Conservation (phyloP, 1,284 basidiomycete genomes). For the Athelia psychrophila region DNA sequence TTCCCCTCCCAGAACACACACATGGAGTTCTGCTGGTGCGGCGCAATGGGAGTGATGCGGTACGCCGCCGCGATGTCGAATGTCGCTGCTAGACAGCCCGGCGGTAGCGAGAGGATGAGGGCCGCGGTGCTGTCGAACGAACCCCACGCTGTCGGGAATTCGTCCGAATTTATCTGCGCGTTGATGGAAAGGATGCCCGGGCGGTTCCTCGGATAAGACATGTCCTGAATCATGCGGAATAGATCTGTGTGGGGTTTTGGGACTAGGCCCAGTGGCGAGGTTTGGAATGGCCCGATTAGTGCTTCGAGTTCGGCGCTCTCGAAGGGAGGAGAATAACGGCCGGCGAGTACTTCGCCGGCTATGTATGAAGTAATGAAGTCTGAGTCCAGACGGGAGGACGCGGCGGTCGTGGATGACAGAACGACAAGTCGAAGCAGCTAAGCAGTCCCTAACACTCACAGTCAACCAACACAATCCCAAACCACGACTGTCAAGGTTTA, state of each 20-base stretch:
- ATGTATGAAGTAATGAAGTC: slow-evolving; percentile 27
- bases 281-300: slow-evolving; percentile 33
- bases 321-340: slow-evolving; percentile 30
- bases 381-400: slow-evolving; percentile 19
- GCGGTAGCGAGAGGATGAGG: slow-evolving; percentile 23
- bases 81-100: slow-evolving; percentile 27
- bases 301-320: slow-evolving; percentile 22
- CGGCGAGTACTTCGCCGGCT: slow-evolving; percentile 22
- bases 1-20: slow-evolving; percentile 26
- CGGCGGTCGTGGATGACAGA: too few relatives aligned
- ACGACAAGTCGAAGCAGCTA: too few relatives aligned
- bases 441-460: too few relatives aligned
- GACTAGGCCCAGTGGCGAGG: slow-evolving; percentile 33
- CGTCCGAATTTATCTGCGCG: slow-evolving; percentile 20
- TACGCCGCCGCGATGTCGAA: slow-evolving; percentile 38
- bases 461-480: too few relatives aligned
- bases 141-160: slow-evolving; percentile 34
- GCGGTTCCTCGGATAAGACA: slow-evolving; percentile 30
- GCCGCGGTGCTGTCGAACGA: slow-evolving; percentile 21
- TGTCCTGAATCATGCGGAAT: slow-evolving; percentile 32
- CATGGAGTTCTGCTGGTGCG: slow-evolving; percentile 26
- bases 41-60: slow-evolving; percentile 29
- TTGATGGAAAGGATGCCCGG: slow-evolving; percentile 24
- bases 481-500: too few relatives aligned
- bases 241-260: slow-evolving; percentile 26